Conservation (phyloP, 2,329 filamentous ascomycete genomes). For the Rutstroemia sydowiana region DNA sequence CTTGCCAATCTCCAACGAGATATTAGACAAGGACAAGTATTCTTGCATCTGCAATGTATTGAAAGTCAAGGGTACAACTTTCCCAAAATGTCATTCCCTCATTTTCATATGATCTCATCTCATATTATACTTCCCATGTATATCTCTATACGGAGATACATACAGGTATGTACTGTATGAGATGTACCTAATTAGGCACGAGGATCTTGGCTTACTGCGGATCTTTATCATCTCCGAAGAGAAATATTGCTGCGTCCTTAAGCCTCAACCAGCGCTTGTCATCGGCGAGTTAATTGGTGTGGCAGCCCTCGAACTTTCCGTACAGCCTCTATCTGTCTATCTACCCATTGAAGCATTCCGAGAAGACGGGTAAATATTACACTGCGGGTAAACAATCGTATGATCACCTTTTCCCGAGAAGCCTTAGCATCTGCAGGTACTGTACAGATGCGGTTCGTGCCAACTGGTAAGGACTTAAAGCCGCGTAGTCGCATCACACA, state of each 20-base stretch:
- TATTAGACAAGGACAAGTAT: neutral
- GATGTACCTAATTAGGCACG: neutral
- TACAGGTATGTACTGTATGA: neutral
- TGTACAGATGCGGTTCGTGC: too few species aligned
- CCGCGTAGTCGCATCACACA: too few species aligned
- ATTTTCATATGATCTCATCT: neutral
- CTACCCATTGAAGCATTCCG: too few species aligned
- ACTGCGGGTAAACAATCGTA: too few species aligned
- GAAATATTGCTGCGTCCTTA: neutral
- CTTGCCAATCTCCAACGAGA: neutral
- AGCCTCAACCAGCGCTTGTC: neutral
- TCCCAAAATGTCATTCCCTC: neutral
- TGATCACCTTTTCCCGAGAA: too few species aligned
- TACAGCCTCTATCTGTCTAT: neutral
- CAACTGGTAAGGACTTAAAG: too few species aligned
- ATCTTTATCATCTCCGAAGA: neutral
- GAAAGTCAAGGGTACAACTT: neutral
- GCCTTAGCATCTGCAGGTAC: too few species aligned
- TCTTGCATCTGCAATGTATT: conserved; percentile 2
- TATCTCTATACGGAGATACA: neutral
- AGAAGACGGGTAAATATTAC: too few species aligned
- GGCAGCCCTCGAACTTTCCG: neutral
- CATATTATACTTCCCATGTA: neutral
- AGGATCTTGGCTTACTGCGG: neutral
- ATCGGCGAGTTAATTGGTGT: neutral